These are phyloP conservation scores for Leishmania tarentolae DNA, from an alignment of 208 protist genomes.

Conservation along the genomic window DNA sequence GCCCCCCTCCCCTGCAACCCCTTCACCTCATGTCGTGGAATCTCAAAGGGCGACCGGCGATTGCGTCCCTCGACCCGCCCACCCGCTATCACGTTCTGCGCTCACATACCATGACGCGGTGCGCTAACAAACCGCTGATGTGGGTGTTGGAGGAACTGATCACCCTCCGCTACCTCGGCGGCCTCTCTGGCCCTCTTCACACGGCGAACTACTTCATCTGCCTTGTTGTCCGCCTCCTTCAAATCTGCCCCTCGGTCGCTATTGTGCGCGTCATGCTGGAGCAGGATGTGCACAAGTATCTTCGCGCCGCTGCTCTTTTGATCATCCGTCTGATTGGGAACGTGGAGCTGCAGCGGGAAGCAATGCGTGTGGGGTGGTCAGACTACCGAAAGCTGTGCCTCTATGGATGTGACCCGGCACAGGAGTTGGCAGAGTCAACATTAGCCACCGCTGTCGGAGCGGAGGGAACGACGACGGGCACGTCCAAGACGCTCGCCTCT, in stretches of 20 bases:
- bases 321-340: slow-evolving; percentile 75
- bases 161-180: slow-evolving; percentile 41
- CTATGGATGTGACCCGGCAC: slow-evolving; percentile 54
- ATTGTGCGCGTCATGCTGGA: slow-evolving; percentile 71
- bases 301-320: slow-evolving; percentile 71
- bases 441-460: neutral
- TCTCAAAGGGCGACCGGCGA: slow-evolving; percentile 64
- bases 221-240: slow-evolving; percentile 64
- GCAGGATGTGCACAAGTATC: slow-evolving; percentile 83
- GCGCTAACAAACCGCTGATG: slow-evolving; percentile 65
- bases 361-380: slow-evolving; percentile 51
- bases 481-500: slow-evolving; percentile 14
- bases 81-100: slow-evolving; percentile 53
- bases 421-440: slow-evolving; percentile 18
- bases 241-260: slow-evolving; percentile 57
- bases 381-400: slow-evolving; percentile 83
- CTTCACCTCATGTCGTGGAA: slow-evolving; percentile 51
- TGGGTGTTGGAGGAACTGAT: slow-evolving; percentile 72
- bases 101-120: slow-evolving; percentile 66
- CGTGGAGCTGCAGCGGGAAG: slow-evolving; percentile 43
- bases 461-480: neutral
- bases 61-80: slow-evolving; percentile 57
- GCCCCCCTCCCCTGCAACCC: neutral
- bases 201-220: slow-evolving; percentile 70
- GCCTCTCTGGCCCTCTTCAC: slow-evolving; percentile 54